Evolutionary conservation across 345 rosid species (phyloP).

Genomic region (Gossypium raimondii): DNA sequence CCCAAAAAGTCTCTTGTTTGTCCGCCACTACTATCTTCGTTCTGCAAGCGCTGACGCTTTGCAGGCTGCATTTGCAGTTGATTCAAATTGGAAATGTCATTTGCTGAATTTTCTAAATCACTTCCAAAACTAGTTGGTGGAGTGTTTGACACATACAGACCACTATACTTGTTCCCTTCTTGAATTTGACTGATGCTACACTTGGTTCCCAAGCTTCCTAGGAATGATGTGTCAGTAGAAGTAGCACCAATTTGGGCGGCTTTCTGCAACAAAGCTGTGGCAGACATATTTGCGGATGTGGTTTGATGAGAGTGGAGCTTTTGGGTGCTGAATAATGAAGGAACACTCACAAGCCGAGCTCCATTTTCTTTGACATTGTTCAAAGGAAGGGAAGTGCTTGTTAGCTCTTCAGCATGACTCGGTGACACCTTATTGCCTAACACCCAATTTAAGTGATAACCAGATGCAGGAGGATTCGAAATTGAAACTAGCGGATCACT

Average conservation of each 20-base stretch:
- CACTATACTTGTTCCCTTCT: constrained; percentile 46
- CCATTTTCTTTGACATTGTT: constrained; percentile 32
- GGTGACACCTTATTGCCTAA: constrained; percentile 36
- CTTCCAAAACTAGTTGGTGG: constrained; percentile 23
- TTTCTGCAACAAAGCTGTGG: constrained; percentile 88
- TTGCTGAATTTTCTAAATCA: constrained; percentile 34
- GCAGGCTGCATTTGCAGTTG: constrained; percentile 53
- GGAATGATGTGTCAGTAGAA: constrained; percentile 51
- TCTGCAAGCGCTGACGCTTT: constrained; percentile 49
- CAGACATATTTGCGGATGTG: constrained; percentile 61
- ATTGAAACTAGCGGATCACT: constrained; percentile 26
- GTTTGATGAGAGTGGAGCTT: constrained; percentile 30
- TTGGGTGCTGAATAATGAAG: constrained; percentile 62
- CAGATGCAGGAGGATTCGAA: constrained; percentile 30
- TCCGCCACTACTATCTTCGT: constrained; percentile 34
- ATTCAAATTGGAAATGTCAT: constrained; percentile 36
- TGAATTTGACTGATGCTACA: constrained; percentile 10
- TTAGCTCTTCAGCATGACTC: constrained; percentile 21
- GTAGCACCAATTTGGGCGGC: constrained; percentile 83
- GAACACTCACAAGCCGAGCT: constrained; percentile 47
- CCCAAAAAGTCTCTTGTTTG: constrained; percentile 92
- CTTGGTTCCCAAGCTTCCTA: constrained; percentile 45
- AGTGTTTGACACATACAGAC: constrained; percentile 39
- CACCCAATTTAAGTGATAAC: constrained; percentile 45
- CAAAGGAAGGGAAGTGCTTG: constrained; percentile 35